Base-by-base conservation (phyloP, 2,329 filamentous ascomycete species). In the Hawksworthiomyces lignivorus region DNA sequence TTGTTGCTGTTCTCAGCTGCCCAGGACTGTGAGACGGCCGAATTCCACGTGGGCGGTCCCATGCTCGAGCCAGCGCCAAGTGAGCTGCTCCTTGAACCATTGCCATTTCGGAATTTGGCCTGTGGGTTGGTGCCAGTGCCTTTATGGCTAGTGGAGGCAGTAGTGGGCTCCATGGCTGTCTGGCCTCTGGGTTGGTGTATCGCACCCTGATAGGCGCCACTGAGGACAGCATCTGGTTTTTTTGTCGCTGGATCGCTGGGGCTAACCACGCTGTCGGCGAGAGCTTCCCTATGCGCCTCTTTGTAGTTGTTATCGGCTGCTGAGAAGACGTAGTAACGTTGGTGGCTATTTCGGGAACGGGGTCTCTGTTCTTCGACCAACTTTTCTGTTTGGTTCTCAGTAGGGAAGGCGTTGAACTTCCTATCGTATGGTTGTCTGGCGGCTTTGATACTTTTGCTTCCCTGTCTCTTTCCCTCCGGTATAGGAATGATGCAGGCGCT, bases 1-100 rank as follows among this genome's bases (percentile, higher is more conserved):
- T 18, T 30, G 35, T 26, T 22, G 17, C 19, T 19, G 17, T 15
- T 18, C 15, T 7, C n/a, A 12, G 24, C 28, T 11, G 18, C 14
- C 18, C 8, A 20, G 18, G 20, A 3, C 15, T 14, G 19, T 12
- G 6, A 6, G 11, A 3, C 11, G 28, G 26, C 28, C 12, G 4
- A 6, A 4, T 15, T 18, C 36, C 18, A n/a, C 35, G 43, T 31
- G 41, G 21, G 7, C 12, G 20, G 11, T n/a, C 10, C 5, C 26
- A 30, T 43, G 51, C 36, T 45, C 44, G 32, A 36, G 42, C 35
- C 48, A 54, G 34, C 1, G 54, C 54, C 45, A 45, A 35, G n/a
- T 50, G 50, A 4, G 52, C 54, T 34, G 53, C 55, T 38, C 50
- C 52, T 32, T 50, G 46, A 18, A 52, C 54, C 41, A 57, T 54